Conservation (phyloP, 2,329 filamentous ascomycete species). For the Aspergillus oerlinghausenensis region DNA sequence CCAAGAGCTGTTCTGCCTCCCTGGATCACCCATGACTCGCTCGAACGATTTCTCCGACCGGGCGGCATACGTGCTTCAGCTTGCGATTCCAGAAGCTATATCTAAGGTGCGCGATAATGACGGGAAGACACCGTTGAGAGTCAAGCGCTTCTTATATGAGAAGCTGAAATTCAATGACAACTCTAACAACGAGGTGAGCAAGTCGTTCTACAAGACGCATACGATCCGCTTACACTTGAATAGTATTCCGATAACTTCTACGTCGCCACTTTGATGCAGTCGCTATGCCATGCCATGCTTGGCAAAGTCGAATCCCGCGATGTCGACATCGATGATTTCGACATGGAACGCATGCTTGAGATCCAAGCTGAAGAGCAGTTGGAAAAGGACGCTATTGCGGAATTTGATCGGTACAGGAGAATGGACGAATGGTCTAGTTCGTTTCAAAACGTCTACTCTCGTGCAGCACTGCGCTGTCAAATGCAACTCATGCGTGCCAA, state of each 20-base stretch:
- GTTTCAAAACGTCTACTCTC: slow-evolving; percentile 60
- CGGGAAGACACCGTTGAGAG: slow-evolving; percentile 72
- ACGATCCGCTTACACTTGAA: slow-evolving; percentile 4
- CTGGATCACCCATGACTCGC: slow-evolving; percentile 69
- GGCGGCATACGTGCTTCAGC: slow-evolving; percentile 77
- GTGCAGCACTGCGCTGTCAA: slow-evolving; percentile 58
- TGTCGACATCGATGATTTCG: slow-evolving; percentile 41
- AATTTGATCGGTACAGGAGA: slow-evolving; percentile 59
- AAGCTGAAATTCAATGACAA: slow-evolving; percentile 94
- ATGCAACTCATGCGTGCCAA: slow-evolving; percentile 51
- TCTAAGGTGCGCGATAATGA: slow-evolving; percentile 69
- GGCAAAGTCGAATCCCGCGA: slow-evolving; percentile 35
- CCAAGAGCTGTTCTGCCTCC: slow-evolving; percentile 80
- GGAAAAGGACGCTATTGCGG: slow-evolving; percentile 53
- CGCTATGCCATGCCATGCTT: slow-evolving; percentile 54
- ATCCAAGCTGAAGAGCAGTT: slow-evolving; percentile 52
- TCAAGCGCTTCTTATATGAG: slow-evolving; percentile 80
- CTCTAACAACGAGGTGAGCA: slow-evolving; percentile 63
- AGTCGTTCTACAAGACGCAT: not conserved
- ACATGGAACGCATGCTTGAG: slow-evolving; percentile 46
- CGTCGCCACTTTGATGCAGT: slow-evolving; percentile 70
- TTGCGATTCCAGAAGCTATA: slow-evolving; percentile 76
- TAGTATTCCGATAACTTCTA: slow-evolving; percentile 86
- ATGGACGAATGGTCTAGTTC: slow-evolving; percentile 65
- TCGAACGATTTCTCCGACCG: slow-evolving; percentile 92